Base-by-base conservation (phyloP, 768 basidiomycete genomes). In the Pholiota molesta region DNA sequence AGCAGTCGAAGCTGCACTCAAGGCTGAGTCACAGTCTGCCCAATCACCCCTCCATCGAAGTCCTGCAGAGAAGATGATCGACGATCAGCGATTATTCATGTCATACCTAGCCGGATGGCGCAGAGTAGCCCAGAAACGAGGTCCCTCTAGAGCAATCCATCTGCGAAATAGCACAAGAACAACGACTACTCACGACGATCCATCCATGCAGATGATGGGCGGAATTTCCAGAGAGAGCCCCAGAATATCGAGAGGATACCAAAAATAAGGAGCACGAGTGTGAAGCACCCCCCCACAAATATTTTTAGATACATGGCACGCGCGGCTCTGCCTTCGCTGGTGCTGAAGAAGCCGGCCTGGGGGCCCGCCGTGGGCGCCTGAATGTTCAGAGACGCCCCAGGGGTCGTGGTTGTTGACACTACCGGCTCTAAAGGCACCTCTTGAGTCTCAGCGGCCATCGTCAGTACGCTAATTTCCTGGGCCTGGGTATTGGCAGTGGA, bases 191-290 rank as follows among this genome's bases (percentile, higher is more conserved):
- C 60, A 88, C 87, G 26, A 89, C 81, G 0, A 89, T 77, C 78
- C 81, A 87, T 1, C 83, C 86, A n/a, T 77, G 68, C 26, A 89
- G 66, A 23, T 81, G 80, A 40, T 75, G 71, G 0, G 62, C 35
- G 72, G 78, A 13, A 77, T 77, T 77, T 78, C 74, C 84, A 85
- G 4, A 85, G 70, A 11, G 84, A 67, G 5, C 77, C 78, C 86
- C 86, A 89, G 69, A 83, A 88, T 51, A 89, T 86, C 2, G 85
- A 71, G 60, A 88, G 72, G 21, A 87, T 73, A 0, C 71, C 73
- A 62, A 85, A 80, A 45, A 88, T 81, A 21, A 80, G 68, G 35
- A 85, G 47, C 14, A 76, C 68, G 17, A 84, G 68, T 28, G 80
- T 57, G 13, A 76, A 63, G 2, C 75, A 67, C 16, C 78, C 79